Conservation (phyloP, 2,329 filamentous ascomycete species). For the Niveomyces coronatus region DNA sequence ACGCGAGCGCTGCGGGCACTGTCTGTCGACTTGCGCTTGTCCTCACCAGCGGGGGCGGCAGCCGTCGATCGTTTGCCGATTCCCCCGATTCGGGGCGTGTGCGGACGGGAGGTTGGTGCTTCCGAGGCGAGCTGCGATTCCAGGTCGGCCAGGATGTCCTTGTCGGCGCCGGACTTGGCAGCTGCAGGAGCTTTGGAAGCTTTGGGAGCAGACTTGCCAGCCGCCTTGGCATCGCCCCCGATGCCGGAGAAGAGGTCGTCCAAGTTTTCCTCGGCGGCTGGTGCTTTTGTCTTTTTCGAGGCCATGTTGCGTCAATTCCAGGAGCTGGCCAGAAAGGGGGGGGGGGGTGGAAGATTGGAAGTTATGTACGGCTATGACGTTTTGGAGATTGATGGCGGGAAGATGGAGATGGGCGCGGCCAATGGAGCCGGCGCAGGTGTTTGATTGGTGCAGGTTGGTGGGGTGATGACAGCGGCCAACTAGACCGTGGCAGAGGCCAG, state of each 20-base stretch:
- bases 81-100: constrained; percentile 64
- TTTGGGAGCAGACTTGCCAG: constrained; percentile 38
- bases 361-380: constrained; percentile 4
- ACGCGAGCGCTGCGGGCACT: constrained; percentile 62
- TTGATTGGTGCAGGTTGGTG: constrained; percentile 11
- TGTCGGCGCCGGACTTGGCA: constrained; percentile 40
- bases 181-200: constrained; percentile 35
- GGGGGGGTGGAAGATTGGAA: constrained; percentile 1
- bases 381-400: constrained; percentile 3
- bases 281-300: constrained; percentile 47
- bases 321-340: too few species aligned
- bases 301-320: constrained; percentile 44
- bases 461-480: constrained; percentile 5
- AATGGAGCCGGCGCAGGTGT: too few species aligned
- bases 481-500: background rate
- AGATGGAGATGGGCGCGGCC: constrained; percentile 1
- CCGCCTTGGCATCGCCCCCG: constrained; percentile 38
- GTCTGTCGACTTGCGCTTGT: constrained; percentile 71
- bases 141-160: constrained; percentile 80
- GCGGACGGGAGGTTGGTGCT: constrained; percentile 63
- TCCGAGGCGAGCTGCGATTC: constrained; percentile 62
- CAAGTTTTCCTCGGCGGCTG: constrained; percentile 48
- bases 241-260: constrained; percentile 57
- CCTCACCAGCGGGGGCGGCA: constrained; percentile 50
- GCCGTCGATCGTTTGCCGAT: constrained; percentile 35